Base-by-base conservation (phyloP, 108 stramenopile genomes). In the Fistulifera pelliculosa region DNA sequence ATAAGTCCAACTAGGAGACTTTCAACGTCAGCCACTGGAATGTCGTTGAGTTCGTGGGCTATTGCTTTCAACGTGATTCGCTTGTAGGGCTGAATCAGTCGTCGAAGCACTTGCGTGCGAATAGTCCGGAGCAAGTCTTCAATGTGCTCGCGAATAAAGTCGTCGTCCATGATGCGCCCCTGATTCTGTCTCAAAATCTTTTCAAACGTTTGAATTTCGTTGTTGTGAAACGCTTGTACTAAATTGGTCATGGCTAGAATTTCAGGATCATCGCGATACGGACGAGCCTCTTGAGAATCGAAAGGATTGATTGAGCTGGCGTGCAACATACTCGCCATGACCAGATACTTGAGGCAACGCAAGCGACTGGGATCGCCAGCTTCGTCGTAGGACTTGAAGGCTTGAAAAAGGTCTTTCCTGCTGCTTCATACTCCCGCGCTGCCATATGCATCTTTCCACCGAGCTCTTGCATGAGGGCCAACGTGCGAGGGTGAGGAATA, bases 301-400 rank as follows among this genome's bases (percentile, higher is more conserved):
- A 96, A 93, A 13, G 94, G 94, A 69, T 96, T 93, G 71, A 96
- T 94, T 25, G 77, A 71, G 12, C 82, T 82, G 1, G 83, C 84
- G 64, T 88, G 81, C 8, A 96, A 64, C 92, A 96, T 96, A 43
- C 80, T 82, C 3, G 91, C 90, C 81, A 96, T 69, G n/a, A 96
- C 91, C 18, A 94, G 52, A 64, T 96, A 96, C 62, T 93, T 91
- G 15, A 96, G 69, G 62, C 90, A 91, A 16, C 87, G 68, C 42
- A 95, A 58, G 6, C 94, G 72, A 56, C 68, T 66, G 13, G 76
- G 77, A 68, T 95, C 94, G 23, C 94, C 94, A 1, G 94, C 94
- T 69, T 95, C 94, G 66, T 95, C 94, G 73, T 94, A 96, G 38
- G 70, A 77, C 56, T 94, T 94, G 71, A 94, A 96, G n/a, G 93